Conservation (phyloP, 805 yeast genomes). For the Aciculoconidium aculeatum region DNA sequence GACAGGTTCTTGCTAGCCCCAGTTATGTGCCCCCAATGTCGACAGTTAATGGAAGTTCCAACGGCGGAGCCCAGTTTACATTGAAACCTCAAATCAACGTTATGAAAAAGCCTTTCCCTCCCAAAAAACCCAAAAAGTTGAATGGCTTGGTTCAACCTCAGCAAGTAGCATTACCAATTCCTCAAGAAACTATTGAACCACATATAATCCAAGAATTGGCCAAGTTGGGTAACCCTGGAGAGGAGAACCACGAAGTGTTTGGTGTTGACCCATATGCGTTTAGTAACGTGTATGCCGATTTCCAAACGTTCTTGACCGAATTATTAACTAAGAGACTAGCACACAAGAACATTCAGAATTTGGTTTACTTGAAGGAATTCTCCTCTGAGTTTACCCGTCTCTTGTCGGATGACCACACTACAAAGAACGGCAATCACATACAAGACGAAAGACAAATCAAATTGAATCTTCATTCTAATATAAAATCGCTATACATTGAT, state of each 20-base stretch:
- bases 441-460: conserved; percentile 21
- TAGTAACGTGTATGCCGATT: conserved; percentile 16
- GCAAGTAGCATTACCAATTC: too few relatives aligned
- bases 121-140: too few relatives aligned
- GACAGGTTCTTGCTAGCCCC: conserved; percentile 9
- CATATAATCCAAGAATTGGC: conserved; percentile 10
- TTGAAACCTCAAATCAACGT: too few relatives aligned
- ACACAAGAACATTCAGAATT: conserved; percentile 9
- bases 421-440: background rate
- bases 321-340: conserved; percentile 5
- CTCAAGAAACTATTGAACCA: too few relatives aligned
- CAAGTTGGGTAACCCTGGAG: conserved; percentile 11
- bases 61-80: too few relatives aligned
- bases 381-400: conserved; percentile 12
- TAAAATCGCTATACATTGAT: conserved; percentile 32
- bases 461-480: conserved; percentile 26
- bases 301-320: conserved; percentile 15
- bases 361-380: conserved; percentile 13
- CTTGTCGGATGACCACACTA: conserved; percentile 8
- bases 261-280: conserved; percentile 17
- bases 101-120: too few relatives aligned
- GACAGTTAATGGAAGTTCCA: background rate
- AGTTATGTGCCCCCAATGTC: conserved; percentile 8
- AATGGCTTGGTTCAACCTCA: too few relatives aligned
- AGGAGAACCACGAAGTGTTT: conserved; percentile 1